Percentiles rank a stretch among this genome's conserved stretches.
phyloP scores from a whole-genome alignment of 164 flowering plant genomes.

The Nymphaea colorata region DNA sequence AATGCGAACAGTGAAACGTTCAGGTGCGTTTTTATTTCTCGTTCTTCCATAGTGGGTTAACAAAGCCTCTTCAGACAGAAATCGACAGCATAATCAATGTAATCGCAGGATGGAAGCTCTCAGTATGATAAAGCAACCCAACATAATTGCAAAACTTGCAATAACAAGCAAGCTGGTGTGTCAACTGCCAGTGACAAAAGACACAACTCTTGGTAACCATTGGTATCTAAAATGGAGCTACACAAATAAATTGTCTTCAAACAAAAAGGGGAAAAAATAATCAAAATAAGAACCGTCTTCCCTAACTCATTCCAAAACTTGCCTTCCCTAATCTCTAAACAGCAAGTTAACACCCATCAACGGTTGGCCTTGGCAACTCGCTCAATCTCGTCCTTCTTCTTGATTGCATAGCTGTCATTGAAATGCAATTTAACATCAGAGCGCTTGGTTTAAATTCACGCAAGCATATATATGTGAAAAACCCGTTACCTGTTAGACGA shows the following conservation, averaged over 20 bases:
- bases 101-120: too few species aligned
- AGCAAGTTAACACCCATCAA: slow-evolving; percentile 2
- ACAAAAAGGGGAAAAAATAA: not conserved
- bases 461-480: not conserved
- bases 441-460: not conserved
- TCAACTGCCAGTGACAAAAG: not conserved
- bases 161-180: not conserved
- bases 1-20: too few species aligned
- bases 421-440: not conserved
- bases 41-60: too few species aligned
- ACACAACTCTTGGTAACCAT: not conserved
- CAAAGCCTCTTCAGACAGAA: not conserved
- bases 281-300: not conserved
- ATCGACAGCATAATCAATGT: not conserved
- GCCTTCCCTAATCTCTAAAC: not conserved
- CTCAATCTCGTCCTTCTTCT: slow-evolving; percentile 24
- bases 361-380: slow-evolving; percentile 24
- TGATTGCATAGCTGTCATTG: slow-evolving; percentile 18
- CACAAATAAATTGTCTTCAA: not conserved
- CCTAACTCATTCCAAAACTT: not conserved
- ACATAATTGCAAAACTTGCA: not conserved
- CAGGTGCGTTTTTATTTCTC: too few species aligned
- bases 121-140: not conserved
- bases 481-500: slow-evolving; percentile 15
- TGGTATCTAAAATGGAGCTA: not conserved